Evolutionary conservation across 225 moss, liverwort and hornwort genomes (phyloP), one percentile per base, ranked within the genome.

Genomic region (Pleurozium schreberi): DNA sequence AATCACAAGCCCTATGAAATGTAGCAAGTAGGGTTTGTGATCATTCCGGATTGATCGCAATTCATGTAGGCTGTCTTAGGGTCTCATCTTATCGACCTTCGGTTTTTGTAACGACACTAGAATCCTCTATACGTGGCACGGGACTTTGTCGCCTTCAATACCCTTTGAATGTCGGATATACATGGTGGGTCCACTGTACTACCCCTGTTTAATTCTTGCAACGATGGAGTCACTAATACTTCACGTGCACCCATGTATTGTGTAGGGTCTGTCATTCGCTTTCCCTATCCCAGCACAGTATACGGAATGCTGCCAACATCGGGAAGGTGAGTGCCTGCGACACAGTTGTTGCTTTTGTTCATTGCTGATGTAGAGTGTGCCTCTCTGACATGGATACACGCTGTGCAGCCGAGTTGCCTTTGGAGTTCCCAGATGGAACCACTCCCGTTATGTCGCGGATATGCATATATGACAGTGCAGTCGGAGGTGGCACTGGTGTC

Each of bases 341-440:
- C 63, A 38, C 61, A 62, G 65, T 30, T 36, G 43, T 85, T 89
- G 27, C n/a, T 80, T 70, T 93, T 89, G 47, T 87, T 89, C 67
- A 55, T 84, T 80, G 53, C 47, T 84, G 52, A 49, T 75, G 62
- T 77, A 82, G 45, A 85, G 64, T 62, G 83, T 83, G 65, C 63
- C 67, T 64, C 40, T 80, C 81, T 95, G 90, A 93, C 83, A 71
- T 85, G 74, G 49, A 66, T 58, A 33, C 71, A 42, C 59, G 57
- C 53, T 93, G 58, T 92, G 87, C 98, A 98, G 98, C 98, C 85
- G 98, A 98, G 92, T 92, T 97, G 92, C 98, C 98, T 60, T 92
- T 98, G 95, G 98, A 98, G 95, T 98, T 98, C 84, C 97, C 98
- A 81, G 98, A 98, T 91, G 98, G 98, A 70, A 98, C 98, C 64